phyloP scores from a whole-genome alignment of 2,329 filamentous ascomycete species.

The Colletotrichum sidae region DNA sequence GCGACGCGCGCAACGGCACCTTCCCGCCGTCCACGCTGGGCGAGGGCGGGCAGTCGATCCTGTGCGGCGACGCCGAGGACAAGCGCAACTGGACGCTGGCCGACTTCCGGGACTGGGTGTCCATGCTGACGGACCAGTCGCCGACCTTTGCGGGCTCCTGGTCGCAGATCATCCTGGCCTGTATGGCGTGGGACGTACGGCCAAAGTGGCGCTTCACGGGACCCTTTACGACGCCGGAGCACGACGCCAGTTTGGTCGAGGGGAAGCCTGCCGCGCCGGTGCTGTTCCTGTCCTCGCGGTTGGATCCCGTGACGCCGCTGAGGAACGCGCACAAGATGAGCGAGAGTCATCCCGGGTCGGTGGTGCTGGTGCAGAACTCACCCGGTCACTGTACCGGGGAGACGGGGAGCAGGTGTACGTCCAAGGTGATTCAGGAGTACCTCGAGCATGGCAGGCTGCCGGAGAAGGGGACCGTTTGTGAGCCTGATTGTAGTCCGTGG shows the following conservation, averaged over 20 bases:
- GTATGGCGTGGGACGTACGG: constrained; percentile 51
- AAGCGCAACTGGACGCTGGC: constrained; percentile 37
- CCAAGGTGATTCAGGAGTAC: constrained; percentile 41
- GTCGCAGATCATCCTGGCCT: constrained; percentile 52
- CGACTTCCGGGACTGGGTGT: constrained; percentile 47
- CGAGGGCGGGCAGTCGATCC: constrained; percentile 43
- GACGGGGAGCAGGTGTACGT: constrained; percentile 39
- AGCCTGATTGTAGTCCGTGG: constrained; percentile 40
- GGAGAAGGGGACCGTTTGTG: constrained; percentile 39
- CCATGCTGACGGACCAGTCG: constrained; percentile 43
- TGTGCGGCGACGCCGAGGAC: constrained; percentile 51
- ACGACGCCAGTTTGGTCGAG: constrained; percentile 39
- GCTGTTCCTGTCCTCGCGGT: constrained; percentile 55
- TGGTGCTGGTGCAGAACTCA: constrained; percentile 45
- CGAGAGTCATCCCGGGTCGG: constrained; percentile 42
- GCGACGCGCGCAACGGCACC: constrained; percentile 14
- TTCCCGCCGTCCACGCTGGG: neutral
- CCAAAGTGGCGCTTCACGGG: constrained; percentile 55
- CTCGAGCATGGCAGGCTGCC: constrained; percentile 46
- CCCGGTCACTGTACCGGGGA: constrained; percentile 44
- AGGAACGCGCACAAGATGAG: constrained; percentile 48
- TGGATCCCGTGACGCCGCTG: constrained; percentile 61
- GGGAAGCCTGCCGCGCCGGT: constrained; percentile 54
- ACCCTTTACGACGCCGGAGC: constrained; percentile 45
- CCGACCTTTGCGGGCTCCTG: constrained; percentile 47